Evolutionary conservation across 768 basidiomycete species (phyloP), one percentile per base, ranked within the genome.

Genomic region (Termitomyces sp.): DNA sequence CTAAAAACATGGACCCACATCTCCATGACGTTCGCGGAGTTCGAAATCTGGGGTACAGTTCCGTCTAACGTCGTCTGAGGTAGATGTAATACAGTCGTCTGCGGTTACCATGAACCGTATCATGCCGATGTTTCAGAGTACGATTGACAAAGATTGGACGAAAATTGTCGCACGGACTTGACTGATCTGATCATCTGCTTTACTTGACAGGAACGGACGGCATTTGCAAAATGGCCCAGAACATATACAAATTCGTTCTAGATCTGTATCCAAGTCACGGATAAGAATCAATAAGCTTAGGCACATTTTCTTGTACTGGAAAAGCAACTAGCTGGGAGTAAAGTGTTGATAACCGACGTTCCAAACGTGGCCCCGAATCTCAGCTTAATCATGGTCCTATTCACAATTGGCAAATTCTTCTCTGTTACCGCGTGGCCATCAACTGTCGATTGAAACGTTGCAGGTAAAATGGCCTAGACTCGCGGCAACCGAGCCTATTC

Each of bases 401-500:
- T n/a, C 32, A 20, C 36, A 39, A 58, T 49, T 32, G 18, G 13
- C 5, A 28, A 48, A 16, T n/a, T 33, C 20, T 44, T 32, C 50
- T 49, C 44, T 48, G 33, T 40, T 24, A 28, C 58, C 62, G 50
- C 55, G 20, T 63, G 58, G 58, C 55, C 58, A 63, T 60, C 58
- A 54, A 38, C 2, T 18, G 28, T 52, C 46, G 18, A 35, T 53
- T 42, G 28, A 33, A 55, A 55, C 28, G 55, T 55, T 24, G 28
- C 55, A 20, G 18, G 7, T 7, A n/a, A n/a, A 42, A 28, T n/a
- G 35, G 20, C 16, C 45, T 36, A 18, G 45, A 35, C 45, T 18
- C 3, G 24, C 28, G 18, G 16, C 15, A 18, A 38, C 13, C 35
- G 32, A 22, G 24, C 32, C 28, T 49, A 36, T 9, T 32, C 39